These are phyloP conservation scores for Hypoxylon rubiginosum DNA, from an alignment of 2,329 filamentous ascomycete species.

Conservation along the genomic window DNA sequence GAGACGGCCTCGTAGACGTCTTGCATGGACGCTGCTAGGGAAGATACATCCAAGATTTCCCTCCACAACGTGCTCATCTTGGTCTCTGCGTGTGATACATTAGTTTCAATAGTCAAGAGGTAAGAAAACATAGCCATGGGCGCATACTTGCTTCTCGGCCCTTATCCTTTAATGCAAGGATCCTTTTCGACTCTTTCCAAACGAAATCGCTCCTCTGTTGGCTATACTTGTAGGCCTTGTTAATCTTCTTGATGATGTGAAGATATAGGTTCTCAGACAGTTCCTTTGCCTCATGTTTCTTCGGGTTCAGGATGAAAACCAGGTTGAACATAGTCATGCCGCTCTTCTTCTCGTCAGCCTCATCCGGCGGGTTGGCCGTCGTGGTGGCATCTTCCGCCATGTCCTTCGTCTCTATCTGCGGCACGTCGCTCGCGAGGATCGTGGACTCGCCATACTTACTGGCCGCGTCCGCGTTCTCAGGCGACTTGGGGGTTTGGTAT, in stretches of 20 bases:
- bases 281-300: constrained; percentile 80
- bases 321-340: constrained; percentile 98
- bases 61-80: constrained; percentile 77
- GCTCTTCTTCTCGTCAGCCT: constrained; percentile 71
- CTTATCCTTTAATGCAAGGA: constrained; percentile 84
- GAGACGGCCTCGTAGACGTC: constrained; percentile 86
- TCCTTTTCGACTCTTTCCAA: constrained; percentile 88
- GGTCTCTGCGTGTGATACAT: constrained; percentile 56
- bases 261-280: constrained; percentile 83
- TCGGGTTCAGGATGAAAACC: constrained; percentile 89
- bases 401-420: constrained; percentile 47
- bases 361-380: constrained; percentile 53
- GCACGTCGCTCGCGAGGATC: constrained; percentile 37
- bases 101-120: constrained; percentile 31
- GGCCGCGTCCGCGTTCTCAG: constrained; percentile 44
- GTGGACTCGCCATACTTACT: constrained; percentile 41
- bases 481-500: constrained; percentile 49
- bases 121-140: neutral
- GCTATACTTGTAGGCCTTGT: constrained; percentile 92
- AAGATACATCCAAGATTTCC: constrained; percentile 78
- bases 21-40: constrained; percentile 84
- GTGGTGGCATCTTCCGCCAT: constrained; percentile 51
- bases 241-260: constrained; percentile 91
- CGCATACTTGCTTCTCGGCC: constrained; percentile 72
- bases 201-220: constrained; percentile 92